Evolutionary conservation across 106 monocot genomes (phyloP).

Genomic region (Acorus calamus): DNA sequence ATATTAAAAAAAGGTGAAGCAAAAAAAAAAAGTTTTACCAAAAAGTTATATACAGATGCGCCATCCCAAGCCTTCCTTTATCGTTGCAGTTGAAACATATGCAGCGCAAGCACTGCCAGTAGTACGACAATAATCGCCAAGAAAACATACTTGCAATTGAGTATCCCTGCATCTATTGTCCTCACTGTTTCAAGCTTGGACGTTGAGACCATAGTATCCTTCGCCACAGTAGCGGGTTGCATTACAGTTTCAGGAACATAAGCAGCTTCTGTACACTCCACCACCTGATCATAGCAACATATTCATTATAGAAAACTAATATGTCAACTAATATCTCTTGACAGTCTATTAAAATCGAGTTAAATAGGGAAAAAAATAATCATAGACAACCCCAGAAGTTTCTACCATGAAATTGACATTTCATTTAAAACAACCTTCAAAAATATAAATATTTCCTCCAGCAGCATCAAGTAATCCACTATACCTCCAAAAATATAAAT

Average conservation of each 20-base stretch:
- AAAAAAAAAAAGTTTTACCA: too few relatives aligned
- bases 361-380: neutral
- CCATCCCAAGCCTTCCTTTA: too few relatives aligned
- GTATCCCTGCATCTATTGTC: constrained; percentile 32
- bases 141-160: constrained; percentile 25
- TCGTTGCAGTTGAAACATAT: constrained; percentile 6
- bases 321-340: too few relatives aligned
- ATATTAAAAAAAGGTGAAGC: too few relatives aligned
- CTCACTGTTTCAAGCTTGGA: constrained; percentile 26
- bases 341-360: neutral
- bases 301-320: neutral
- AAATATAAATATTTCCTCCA: too few relatives aligned
- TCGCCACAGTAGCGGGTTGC: constrained; percentile 9
- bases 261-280: neutral
- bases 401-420: too few relatives aligned
- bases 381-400: too few relatives aligned
- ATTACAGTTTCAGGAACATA: neutral
- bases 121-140: constrained; percentile 25
- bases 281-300: constrained; percentile 10
- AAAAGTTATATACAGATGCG: too few relatives aligned
- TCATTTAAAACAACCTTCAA: too few relatives aligned
- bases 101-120: constrained; percentile 17
- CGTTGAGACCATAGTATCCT: constrained; percentile 10
- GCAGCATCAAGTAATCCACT: too few relatives aligned
- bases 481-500: too few relatives aligned